These are phyloP conservation scores for Termitomyces sp. DNA, from an alignment of 768 basidiomycete species.

Conservation along the genomic window DNA sequence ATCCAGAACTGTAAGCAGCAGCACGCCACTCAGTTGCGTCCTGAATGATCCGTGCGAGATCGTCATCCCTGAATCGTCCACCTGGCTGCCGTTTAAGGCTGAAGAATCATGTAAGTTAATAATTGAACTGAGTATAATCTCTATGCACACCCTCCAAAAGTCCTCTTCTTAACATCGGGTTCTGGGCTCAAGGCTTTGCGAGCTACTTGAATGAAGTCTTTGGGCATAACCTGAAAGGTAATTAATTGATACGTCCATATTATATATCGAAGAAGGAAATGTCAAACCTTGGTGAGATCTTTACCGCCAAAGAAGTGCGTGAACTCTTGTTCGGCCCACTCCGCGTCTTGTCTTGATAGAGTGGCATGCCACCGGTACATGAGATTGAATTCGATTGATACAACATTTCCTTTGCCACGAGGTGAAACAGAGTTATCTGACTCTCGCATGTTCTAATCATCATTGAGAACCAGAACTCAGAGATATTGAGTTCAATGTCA, in stretches of 20 bases:
- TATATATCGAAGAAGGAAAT: neutral
- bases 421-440: conserved; percentile 48
- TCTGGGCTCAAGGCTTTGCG: conserved; percentile 24
- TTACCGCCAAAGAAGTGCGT: conserved; percentile 34
- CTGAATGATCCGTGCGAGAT: conserved; percentile 61
- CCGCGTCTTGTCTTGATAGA: conserved; percentile 48
- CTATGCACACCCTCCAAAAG: conserved; percentile 45
- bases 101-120: neutral
- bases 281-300: conserved; percentile 36
- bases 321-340: conserved; percentile 54
- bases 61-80: conserved; percentile 59
- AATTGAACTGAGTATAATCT: neutral
- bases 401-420: conserved; percentile 71
- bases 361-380: conserved; percentile 67
- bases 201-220: conserved; percentile 36
- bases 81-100: conserved; percentile 48
- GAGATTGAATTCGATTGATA: conserved; percentile 74
- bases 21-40: conserved; percentile 57
- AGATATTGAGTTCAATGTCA: conserved; percentile 21
- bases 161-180: conserved; percentile 45
- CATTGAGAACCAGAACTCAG: neutral
- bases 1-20: conserved; percentile 67
- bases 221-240: conserved; percentile 24
- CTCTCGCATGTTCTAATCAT: conserved; percentile 45
- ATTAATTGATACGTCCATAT: neutral